Evolutionary conservation across 257 asterid genomes (phyloP).

Genomic region (Linaria vulgaris): DNA sequence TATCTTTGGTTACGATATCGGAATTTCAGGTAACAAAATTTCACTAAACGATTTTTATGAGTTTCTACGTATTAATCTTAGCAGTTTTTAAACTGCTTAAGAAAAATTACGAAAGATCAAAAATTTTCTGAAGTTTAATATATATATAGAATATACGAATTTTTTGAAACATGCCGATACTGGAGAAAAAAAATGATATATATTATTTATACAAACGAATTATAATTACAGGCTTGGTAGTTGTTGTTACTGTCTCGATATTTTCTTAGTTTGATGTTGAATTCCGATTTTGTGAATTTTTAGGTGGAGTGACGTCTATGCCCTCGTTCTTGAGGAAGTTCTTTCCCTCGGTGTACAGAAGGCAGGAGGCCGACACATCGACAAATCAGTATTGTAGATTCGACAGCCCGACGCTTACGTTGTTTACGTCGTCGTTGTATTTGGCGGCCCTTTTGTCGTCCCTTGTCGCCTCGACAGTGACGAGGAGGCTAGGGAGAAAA

Average conservation of each 20-base stretch:
- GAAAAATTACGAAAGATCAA: too few relatives aligned
- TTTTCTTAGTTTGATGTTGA: too few relatives aligned
- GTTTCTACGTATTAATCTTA: too few relatives aligned
- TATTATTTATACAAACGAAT: too few relatives aligned
- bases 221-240: too few relatives aligned
- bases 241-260: too few relatives aligned
- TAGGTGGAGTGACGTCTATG: conserved; percentile 94
- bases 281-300: not conserved
- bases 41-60: too few relatives aligned
- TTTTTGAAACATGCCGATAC: too few relatives aligned
- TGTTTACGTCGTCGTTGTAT: conserved; percentile 84
- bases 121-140: too few relatives aligned
- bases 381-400: conserved; percentile 83
- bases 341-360: conserved; percentile 57
- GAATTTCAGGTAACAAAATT: conserved; percentile 81
- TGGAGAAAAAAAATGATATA: too few relatives aligned
- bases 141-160: too few relatives aligned
- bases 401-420: conserved; percentile 61
- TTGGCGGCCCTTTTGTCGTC: conserved; percentile 78
- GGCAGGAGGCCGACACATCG: conserved; percentile 42
- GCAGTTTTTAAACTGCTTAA: too few relatives aligned
- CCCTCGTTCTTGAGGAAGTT: conserved; percentile 65
- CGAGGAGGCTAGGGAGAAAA: conserved; percentile 64
- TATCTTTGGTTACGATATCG: conserved; percentile 85
- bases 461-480: conserved; percentile 61